Base-by-base conservation (phyloP, 495 filamentous ascomycete species). In the Opeltia flavorubescens region DNA sequence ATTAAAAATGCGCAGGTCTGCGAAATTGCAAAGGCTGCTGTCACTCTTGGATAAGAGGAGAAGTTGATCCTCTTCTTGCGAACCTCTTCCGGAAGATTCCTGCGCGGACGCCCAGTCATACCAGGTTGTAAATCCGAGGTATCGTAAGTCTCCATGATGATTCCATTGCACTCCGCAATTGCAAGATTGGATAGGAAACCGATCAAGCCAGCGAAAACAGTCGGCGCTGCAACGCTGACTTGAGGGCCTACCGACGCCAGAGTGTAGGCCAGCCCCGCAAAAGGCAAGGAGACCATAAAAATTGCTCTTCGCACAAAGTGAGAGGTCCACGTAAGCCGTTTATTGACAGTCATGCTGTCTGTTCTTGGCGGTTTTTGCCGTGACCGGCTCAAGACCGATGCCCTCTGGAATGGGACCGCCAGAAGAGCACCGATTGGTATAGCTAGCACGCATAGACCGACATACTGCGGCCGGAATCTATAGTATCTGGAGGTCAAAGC, bases 141-240 rank as follows among this genome's bases (percentile, higher is more conserved):
- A 58, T 88, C 83, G 57, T 76, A 87, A 17, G 78, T 78, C 55
- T 88, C 83, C 84, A 86, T 87, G 61, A 88, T 69, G 43, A 88
- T 64, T 4, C 82, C 78, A 49, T 80, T 70, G 59, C 81, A 85
- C 60, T 88, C 84, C 8, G 83, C 75, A 34, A 87, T 78, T 25
- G 79, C 82, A 20, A 88, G 71, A 33, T 77, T 78, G 2, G 77
- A 80, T 12, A 83, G 66, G 50, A 83, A 81, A 11, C 78, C 80
- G 15, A 86, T 72, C 20, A 77, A 51, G 2, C 72, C 76, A 12
- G 80, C 81, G 49, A 86, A 76, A 25, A 81, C 43, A n/a, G 74
- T 75, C 1, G 83, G 83, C 7, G 80, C 59, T 27, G 72, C 71
- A 34, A 74, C 74, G 35, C 71, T 75, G 11, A 72, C 62, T 3